phyloP scores from a whole-genome alignment of 2,329 filamentous ascomycete genomes.

The Botryotinia calthae region DNA sequence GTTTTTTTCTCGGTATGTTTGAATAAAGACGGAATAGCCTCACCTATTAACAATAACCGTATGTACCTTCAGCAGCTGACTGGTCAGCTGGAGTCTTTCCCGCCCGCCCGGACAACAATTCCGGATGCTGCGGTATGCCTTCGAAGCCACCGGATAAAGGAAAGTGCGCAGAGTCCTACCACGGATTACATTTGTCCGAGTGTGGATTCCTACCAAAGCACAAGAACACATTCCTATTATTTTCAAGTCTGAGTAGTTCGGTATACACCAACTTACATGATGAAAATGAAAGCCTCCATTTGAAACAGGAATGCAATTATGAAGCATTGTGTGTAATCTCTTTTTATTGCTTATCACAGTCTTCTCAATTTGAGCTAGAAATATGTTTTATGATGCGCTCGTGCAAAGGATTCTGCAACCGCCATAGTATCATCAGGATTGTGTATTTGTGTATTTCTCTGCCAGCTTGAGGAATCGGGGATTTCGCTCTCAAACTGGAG shows the following conservation, averaged over 20 bases:
- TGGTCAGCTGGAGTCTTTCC: neutral
- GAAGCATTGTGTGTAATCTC: neutral
- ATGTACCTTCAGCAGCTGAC: neutral
- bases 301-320: neutral
- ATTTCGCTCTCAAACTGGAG: neutral
- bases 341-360: neutral
- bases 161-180: neutral
- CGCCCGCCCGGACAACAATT: neutral
- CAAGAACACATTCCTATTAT: neutral
- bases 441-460: neutral
- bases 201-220: neutral
- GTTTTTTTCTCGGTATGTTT: neutral
- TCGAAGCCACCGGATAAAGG: neutral
- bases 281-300: neutral
- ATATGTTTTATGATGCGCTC: neutral
- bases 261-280: neutral
- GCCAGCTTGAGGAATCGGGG: neutral
- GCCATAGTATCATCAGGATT: neutral
- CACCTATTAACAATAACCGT: neutral
- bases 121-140: neutral
- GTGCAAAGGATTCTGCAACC: neutral
- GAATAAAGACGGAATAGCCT: neutral
- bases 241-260: neutral
- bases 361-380: neutral
- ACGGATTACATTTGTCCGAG: neutral